phyloP scores from a whole-genome alignment of 1,284 basidiomycete species.

The Boletus sp. region DNA sequence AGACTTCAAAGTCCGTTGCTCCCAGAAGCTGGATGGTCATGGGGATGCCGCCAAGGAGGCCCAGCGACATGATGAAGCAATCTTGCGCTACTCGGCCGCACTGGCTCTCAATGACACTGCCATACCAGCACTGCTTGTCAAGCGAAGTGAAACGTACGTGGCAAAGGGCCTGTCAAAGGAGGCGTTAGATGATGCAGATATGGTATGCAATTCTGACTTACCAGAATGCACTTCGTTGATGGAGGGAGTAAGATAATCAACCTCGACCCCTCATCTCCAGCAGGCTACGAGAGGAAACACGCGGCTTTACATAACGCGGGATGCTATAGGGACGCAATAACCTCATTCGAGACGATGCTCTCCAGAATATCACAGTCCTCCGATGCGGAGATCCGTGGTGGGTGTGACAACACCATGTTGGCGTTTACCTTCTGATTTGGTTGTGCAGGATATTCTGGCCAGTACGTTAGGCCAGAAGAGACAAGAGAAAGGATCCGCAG shows the following conservation, averaged over 20 bases:
- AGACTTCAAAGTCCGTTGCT: not conserved
- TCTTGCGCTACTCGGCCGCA: not conserved
- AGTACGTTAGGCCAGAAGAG: not conserved
- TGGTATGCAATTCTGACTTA: not conserved
- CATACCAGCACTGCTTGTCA: not conserved
- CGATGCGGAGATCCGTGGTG: not conserved
- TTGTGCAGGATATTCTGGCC: not conserved
- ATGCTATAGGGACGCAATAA: not conserved
- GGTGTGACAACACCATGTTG: not conserved
- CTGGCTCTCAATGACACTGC: not conserved
- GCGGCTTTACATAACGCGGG: not conserved
- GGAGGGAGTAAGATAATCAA: not conserved
- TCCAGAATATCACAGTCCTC: not conserved
- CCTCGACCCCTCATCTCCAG: not conserved
- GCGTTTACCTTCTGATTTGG: not conserved
- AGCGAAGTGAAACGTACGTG: not conserved
- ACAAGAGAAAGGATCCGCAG: not conserved
- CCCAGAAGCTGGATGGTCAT: not conserved
- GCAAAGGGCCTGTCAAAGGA: not conserved
- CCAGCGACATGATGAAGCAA: not conserved
- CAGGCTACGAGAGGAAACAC: not conserved
- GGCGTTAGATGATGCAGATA: not conserved
- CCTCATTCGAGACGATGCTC: not conserved
- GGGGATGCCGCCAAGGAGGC: not conserved
- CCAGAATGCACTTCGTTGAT: not conserved